Evolutionary conservation across 176 grass and related monocot genomes (phyloP).

Genomic region (Zoysia pacifica): DNA sequence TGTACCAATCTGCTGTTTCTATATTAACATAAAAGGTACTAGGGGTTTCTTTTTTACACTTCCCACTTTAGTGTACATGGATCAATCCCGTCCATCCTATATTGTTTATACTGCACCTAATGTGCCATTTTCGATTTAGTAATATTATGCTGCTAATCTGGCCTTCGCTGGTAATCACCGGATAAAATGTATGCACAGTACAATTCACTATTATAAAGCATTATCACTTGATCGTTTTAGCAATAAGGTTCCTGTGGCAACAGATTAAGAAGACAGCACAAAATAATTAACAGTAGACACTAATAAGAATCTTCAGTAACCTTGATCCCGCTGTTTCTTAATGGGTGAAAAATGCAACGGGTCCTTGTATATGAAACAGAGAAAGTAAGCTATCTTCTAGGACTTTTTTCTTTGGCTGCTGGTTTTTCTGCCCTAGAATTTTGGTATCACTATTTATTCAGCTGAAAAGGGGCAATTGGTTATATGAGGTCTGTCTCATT

Average conservation of each 20-base stretch:
- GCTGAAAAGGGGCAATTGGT: neutral
- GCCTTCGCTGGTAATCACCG: neutral
- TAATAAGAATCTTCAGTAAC: neutral
- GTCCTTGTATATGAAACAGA: conserved; percentile 6
- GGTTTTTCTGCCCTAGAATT: conserved; percentile 1
- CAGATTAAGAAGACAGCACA: neutral
- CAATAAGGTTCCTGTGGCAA: neutral
- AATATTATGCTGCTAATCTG: neutral
- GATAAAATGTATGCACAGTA: neutral
- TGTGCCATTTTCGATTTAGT: neutral
- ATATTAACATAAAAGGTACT: neutral
- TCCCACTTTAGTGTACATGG: neutral
- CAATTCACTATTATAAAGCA: neutral
- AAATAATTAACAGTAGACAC: neutral
- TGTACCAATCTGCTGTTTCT: neutral
- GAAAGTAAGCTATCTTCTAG: neutral
- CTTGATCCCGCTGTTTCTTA: neutral
- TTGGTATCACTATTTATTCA: conserved; percentile 1
- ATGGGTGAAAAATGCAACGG: conserved; percentile 3
- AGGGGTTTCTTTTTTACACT: neutral
- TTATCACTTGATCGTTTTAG: conserved; percentile 5
- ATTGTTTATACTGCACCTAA: neutral
- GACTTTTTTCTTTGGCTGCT: conserved; percentile 10
- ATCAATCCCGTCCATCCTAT: neutral
- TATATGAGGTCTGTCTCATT: neutral